Evolutionary conservation across 139 green algal genomes (phyloP), one percentile per base, ranked within the genome.

Genomic region (Tetradesmus lagerheimii): DNA sequence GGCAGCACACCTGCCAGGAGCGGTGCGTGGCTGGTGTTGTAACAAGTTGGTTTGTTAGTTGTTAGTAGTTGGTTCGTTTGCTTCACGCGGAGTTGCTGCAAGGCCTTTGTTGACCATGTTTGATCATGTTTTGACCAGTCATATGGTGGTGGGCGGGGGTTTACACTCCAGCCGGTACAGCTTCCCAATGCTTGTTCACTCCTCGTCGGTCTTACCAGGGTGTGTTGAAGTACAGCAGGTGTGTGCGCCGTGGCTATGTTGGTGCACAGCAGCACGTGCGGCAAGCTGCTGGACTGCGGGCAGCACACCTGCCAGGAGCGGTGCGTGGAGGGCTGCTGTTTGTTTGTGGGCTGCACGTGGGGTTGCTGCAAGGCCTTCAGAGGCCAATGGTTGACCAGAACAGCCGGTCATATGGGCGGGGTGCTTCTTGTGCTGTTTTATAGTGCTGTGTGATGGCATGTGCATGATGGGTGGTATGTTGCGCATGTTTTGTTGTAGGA

Each of bases 241-340:
- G 31, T 37, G 71, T 79, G 1, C 35, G 87, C 41, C 47, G 4
- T 95, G 93, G 77, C 39, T 87, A 34, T 92, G 96, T 64, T 91
- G 95, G 25, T 98, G 47, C 47, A 62, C 47, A 62, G 1, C 20
- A 23, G 8, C 6, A 23, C 12, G 8, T 18, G 6, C 12, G 8
- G 47, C 12, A 16, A 62, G 93, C 89, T 94, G 91, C 93, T 98
- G 78, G 75, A 94, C 18, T 99, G 97, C 91, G 95, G 96, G 4
- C 43, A 91, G 41, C 97, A 99, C 92, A 43, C 43, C 12, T 91
- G 87, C 79, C 53, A 81, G 77, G 87, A 91, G 78, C 66, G 87
- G 37, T 91, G 96, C 91, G 96, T 81, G 18, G 18, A 4, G 14
- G 4, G 27, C 31, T 81, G n/a, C 8, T 41, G 35, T 62, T 31